Conservation (phyloP, 192 early-diverging fungal species). For the Phlyctochytrium arcticum region DNA sequence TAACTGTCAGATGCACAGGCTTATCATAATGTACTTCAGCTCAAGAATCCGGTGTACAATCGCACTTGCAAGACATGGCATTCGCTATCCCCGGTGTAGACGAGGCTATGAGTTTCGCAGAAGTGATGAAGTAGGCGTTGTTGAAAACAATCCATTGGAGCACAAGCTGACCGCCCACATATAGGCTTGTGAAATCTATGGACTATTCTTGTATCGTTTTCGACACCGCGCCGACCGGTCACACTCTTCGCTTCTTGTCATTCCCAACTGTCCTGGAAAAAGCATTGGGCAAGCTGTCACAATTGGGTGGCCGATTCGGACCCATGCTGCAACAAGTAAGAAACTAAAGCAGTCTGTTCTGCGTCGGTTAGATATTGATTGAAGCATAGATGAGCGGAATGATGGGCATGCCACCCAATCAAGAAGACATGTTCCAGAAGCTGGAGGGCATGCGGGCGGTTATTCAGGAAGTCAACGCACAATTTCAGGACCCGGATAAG, state of each 20-base stretch:
- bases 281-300: conserved; percentile 91
- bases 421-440: conserved; percentile 94
- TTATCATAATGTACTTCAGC: conserved; percentile 16
- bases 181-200: conserved; percentile 94
- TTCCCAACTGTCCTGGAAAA: conserved; percentile 98
- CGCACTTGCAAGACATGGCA: conserved; percentile 86
- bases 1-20: neutral
- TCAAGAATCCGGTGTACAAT: conserved; percentile 38
- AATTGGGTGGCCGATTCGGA: conserved; percentile 88
- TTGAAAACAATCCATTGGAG: too few species aligned
- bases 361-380: neutral
- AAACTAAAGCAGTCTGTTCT: neutral
- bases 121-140: conserved; percentile 91
- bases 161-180: neutral
- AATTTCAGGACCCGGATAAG: conserved; percentile 99
- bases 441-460: conserved; percentile 93
- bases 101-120: conserved; percentile 99
- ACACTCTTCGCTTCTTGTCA: conserved; percentile 97
- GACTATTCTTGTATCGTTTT: conserved; percentile 98
- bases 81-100: conserved; percentile 99
- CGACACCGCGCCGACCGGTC: conserved; percentile 99
- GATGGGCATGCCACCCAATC: conserved; percentile 70
- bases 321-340: conserved; percentile 87
- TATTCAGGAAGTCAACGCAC: conserved; percentile 96
- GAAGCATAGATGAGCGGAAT: conserved; percentile 69